Conservation (phyloP, 2,329 filamentous ascomycete genomes). For the Cordyceps tenuipes region DNA sequence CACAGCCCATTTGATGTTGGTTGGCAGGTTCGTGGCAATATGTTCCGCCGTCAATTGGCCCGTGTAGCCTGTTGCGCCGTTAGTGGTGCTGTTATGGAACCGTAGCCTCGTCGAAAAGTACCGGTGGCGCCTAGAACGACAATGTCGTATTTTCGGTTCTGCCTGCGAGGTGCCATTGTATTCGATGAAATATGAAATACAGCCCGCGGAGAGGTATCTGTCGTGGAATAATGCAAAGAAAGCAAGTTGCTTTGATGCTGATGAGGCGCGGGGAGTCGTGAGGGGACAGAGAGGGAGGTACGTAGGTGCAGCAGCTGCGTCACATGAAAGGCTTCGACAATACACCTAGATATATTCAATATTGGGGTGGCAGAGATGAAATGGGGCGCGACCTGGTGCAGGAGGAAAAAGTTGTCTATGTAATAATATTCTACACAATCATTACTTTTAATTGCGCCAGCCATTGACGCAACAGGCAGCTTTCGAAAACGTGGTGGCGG, state of each 20-base stretch:
- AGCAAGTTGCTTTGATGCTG: slow-evolving; percentile 1
- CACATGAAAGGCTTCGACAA: not conserved
- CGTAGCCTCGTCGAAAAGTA: slow-evolving; percentile 21
- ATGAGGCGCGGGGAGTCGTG: not conserved
- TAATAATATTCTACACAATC: not conserved
- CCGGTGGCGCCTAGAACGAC: slow-evolving; percentile 51
- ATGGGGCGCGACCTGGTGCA: not conserved
- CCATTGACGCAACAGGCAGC: slow-evolving; percentile 3
- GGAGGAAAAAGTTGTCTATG: not conserved
- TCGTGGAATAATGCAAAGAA: not conserved
- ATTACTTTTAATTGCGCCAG: not conserved
- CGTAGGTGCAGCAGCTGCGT: not conserved
- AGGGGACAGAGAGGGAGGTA: slow-evolving; percentile 1
- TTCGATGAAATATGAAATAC: not conserved
- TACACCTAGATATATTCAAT: not conserved
- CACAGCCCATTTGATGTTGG: slow-evolving; percentile 77
- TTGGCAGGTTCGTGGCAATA: slow-evolving; percentile 61
- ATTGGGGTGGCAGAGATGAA: not conserved
- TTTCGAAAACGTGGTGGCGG: not conserved
- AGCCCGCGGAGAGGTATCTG: not conserved
- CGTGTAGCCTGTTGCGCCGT: slow-evolving; percentile 62
- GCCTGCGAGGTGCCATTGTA: slow-evolving; percentile 40
- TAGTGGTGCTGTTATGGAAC: not conserved
- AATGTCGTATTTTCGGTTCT: slow-evolving; percentile 47
- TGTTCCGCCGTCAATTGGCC: slow-evolving; percentile 70